Evolutionary conservation across 371 early-diverging fungal genomes (phyloP).

Genomic region (Synchytrium microbalum): DNA sequence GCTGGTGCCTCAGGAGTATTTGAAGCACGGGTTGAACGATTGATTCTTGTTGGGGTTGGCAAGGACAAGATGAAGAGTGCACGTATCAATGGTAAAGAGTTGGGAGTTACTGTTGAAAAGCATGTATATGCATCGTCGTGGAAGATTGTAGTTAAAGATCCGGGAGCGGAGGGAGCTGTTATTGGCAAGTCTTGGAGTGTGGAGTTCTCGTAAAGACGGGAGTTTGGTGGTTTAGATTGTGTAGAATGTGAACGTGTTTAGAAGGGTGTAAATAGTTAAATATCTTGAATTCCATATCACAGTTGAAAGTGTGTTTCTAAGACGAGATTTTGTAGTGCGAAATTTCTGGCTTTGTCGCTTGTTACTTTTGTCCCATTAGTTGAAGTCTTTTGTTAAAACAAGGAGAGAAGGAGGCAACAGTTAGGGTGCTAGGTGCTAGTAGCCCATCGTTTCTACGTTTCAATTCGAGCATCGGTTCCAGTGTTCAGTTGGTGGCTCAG

Average conservation of each 20-base stretch:
- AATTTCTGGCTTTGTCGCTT: too few species aligned
- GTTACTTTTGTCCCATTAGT: too few species aligned
- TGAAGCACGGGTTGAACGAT: conserved; percentile 50
- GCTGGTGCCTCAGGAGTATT: conserved; percentile 17
- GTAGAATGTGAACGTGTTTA: background rate
- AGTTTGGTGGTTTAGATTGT: background rate
- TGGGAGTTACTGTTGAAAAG: conserved; percentile 11
- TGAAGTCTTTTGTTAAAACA: too few species aligned
- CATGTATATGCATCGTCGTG: conserved; percentile 14
- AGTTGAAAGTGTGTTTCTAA: background rate
- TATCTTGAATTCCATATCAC: too few species aligned
- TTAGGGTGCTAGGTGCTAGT: too few species aligned
- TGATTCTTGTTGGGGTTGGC: conserved; percentile 49
- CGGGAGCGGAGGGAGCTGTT: background rate
- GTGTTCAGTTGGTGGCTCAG: too few species aligned
- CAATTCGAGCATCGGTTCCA: too few species aligned
- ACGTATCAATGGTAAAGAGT: conserved; percentile 4
- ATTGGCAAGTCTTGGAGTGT: conserved; percentile 22
- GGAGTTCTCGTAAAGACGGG: conserved; percentile 16
- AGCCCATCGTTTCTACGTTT: too few species aligned
- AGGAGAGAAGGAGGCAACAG: too few species aligned
- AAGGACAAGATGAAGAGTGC: conserved; percentile 7
- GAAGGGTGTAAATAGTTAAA: too few species aligned
- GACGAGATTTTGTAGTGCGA: background rate
- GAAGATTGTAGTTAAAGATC: conserved; percentile 15